These are phyloP conservation scores for Thalassiosira ordinaria DNA, from an alignment of 352 stramenopile species.

Conservation along the genomic window DNA sequence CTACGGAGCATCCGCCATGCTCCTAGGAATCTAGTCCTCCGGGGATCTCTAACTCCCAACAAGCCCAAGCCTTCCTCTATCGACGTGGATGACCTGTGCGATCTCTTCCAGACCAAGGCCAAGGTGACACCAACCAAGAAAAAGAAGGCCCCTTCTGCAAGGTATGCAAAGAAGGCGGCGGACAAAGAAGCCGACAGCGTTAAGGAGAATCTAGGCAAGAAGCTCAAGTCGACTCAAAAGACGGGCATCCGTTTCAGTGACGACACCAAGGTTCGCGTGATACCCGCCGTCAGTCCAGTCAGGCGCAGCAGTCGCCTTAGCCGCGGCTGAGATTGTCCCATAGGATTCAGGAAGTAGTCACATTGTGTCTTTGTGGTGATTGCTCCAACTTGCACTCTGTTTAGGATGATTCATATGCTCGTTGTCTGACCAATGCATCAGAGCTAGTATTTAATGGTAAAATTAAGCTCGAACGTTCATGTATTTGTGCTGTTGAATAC, in stretches of 20 bases:
- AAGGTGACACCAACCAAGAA: conserved; percentile 35
- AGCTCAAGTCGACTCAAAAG: background rate
- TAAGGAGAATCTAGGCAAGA: conserved; percentile 21
- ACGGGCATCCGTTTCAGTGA: background rate
- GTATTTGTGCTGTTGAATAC: too few species aligned
- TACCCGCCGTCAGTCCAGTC: background rate
- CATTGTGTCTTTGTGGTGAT: background rate
- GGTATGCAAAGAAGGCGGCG: conserved; percentile 8
- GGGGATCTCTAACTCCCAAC: conserved; percentile 34
- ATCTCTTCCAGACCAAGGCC: conserved; percentile 8
- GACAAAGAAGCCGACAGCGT: conserved; percentile 6
- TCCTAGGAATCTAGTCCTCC: conserved; percentile 32
- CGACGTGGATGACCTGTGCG: conserved; percentile 30
- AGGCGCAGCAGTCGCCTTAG: background rate
- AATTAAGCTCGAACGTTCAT: conserved; percentile 4
- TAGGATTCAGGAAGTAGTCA: background rate
- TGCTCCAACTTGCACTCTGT: too few species aligned
- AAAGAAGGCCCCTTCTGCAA: conserved; percentile 10
- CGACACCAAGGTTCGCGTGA: background rate
- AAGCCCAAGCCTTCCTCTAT: conserved; percentile 5
- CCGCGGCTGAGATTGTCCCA: background rate
- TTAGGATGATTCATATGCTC: background rate
- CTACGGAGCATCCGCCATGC: conserved; percentile 46
- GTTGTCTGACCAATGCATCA: background rate
- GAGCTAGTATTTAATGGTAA: conserved; percentile 2